Evolutionary conservation across 179 eudicot genomes (phyloP).

Genomic region (Silene noctiflora): DNA sequence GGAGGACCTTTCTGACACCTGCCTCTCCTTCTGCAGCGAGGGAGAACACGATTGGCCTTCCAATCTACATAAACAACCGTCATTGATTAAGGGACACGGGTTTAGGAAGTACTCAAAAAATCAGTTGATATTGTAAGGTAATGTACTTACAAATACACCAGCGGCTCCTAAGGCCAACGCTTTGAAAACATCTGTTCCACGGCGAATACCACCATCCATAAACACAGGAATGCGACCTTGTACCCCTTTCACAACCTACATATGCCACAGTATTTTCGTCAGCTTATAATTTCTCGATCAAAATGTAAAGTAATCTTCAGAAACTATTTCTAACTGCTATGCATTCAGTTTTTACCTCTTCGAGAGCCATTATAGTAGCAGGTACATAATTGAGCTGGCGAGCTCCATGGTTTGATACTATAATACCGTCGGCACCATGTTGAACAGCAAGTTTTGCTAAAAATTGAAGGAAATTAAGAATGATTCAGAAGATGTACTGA

Average conservation of each 20-base stretch:
- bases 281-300: background rate
- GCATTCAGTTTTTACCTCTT: constrained; percentile 29
- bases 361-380: constrained; percentile 56
- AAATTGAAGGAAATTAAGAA: background rate
- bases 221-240: constrained; percentile 86
- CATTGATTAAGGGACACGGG: background rate
- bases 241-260: constrained; percentile 75
- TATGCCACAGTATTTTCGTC: background rate
- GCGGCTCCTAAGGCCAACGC: constrained; percentile 89
- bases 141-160: constrained; percentile 75
- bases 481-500: no score
- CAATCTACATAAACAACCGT: constrained; percentile 38
- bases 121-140: background rate
- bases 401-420: constrained; percentile 67
- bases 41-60: constrained; percentile 76
- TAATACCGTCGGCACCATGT: constrained; percentile 57
- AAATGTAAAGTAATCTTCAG: no score
- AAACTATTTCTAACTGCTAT: no score
- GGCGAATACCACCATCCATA: constrained; percentile 90
- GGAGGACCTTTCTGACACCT: constrained; percentile 67
- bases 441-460: constrained; percentile 50
- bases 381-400: constrained; percentile 66
- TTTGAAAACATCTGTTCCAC: constrained; percentile 94
- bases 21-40: constrained; percentile 83
- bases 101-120: background rate